Evolutionary conservation across 768 basidiomycete species (phyloP), one percentile per base, ranked within the genome.

Genomic region (Dentipellis fragilis): DNA sequence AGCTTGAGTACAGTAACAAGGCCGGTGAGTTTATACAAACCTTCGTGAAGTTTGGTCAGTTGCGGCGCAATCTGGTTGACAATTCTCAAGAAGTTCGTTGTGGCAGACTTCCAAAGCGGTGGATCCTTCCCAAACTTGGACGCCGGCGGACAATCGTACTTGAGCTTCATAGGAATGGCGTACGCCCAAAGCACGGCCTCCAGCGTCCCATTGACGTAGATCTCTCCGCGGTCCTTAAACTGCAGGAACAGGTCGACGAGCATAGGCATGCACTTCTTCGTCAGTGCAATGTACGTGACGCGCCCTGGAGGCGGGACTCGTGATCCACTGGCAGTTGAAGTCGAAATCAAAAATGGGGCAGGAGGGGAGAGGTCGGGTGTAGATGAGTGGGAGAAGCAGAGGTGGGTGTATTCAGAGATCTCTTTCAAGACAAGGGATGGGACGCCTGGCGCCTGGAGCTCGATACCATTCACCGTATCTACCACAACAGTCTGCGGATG

Each of bases 31-130:
- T 37, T 5, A 55, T n/a, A n/a, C 10, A 39, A 16, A 62, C 73
- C 21, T 49, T 8, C 17, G 22, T 16, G 51, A 40, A 85, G 86
- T 73, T 55, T 74, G 64, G 16, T 73, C 79, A 19, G 87, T 55
- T 77, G 78, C 22, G 66, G 58, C 1, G 79, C 73, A 60, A 81
- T 82, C 57, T 86, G 85, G 55, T 81, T 87, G 46, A 90, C 84
- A 35, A 90, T 77, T 12, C 75, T 74, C 63, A 93, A 72, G 68
- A 91, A 91, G 63, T 76, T 83, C 12, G 75, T 79, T 2, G 88
- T 92, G n/a, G 93, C 94, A 0, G 92, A 93, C 71, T 93, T 94
- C 95, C 95, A 98, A 2, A 99, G 71, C 0, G 94, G 93, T 19
- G 69, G 71, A 63, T 94, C 95, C 54, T 89, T 85, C 2, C 90